Percentiles rank a stretch among this genome's conserved stretches.
Conservation (phyloP, 768 basidiomycete species). For the Termitomyces sp. region DNA sequence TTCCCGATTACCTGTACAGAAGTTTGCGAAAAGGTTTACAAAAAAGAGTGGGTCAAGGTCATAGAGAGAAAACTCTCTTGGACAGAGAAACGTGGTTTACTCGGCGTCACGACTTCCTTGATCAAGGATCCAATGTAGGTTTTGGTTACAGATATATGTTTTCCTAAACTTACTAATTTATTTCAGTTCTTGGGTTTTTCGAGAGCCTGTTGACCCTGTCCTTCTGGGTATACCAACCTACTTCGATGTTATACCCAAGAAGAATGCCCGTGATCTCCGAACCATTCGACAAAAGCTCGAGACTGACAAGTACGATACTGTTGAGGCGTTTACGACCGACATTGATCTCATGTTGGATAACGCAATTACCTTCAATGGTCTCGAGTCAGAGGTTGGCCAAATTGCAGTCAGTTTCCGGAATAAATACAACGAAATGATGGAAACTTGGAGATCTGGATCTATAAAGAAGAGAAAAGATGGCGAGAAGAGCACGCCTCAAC, state of each 20-base stretch:
- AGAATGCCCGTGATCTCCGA: slow-evolving; percentile 81
- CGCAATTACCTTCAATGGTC: slow-evolving; percentile 84
- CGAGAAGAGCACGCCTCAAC: slow-evolving; percentile 59
- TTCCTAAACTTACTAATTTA: background rate
- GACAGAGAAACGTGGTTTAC: slow-evolving; percentile 76
- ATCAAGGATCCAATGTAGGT: slow-evolving; percentile 59
- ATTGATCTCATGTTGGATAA: slow-evolving; percentile 85
- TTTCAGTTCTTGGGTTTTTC: slow-evolving; percentile 68
- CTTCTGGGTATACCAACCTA: slow-evolving; percentile 81
- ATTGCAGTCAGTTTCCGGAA: slow-evolving; percentile 47
- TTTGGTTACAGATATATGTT: too few relatives aligned
- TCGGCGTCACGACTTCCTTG: slow-evolving; percentile 62
- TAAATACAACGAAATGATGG: slow-evolving; percentile 50
- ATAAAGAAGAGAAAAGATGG: slow-evolving; percentile 74
- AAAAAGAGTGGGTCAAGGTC: slow-evolving; percentile 82
- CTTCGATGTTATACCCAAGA: slow-evolving; percentile 77
- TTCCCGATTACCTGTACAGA: slow-evolving; percentile 71
- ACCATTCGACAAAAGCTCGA: slow-evolving; percentile 82
- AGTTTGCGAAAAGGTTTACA: slow-evolving; percentile 67
- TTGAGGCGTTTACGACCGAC: slow-evolving; percentile 80
- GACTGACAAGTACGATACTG: slow-evolving; percentile 72
- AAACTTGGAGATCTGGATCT: slow-evolving; percentile 38
- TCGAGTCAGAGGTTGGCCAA: slow-evolving; percentile 71
- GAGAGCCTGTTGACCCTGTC: slow-evolving; percentile 86
- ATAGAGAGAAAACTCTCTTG: slow-evolving; percentile 68